Evolutionary conservation across 768 basidiomycete species (phyloP).

Genomic region (Hericium coralloides): DNA sequence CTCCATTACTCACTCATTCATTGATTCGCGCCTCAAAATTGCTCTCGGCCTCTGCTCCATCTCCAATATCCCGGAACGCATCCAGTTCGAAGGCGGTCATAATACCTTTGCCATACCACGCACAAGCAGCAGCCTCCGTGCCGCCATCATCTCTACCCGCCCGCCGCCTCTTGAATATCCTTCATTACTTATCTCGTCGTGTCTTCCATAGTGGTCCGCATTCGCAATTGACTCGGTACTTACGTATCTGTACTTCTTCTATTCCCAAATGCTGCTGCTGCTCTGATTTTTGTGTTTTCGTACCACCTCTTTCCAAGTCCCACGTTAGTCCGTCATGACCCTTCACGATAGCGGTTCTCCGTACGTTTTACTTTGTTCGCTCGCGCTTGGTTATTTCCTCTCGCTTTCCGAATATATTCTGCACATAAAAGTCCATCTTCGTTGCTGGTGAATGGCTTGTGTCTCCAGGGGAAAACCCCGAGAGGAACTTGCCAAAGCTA

Average conservation of each 20-base stretch:
- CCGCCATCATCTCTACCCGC: no score
- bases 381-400: not conserved
- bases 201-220: not conserved
- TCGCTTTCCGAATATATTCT: not conserved
- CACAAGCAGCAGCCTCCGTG: no score
- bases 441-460: not conserved
- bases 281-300: not conserved
- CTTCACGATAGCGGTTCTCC: not conserved
- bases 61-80: not conserved
- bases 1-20: not conserved
- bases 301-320: not conserved
- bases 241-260: not conserved
- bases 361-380: not conserved
- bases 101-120: not conserved
- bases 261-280: not conserved
- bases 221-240: not conserved
- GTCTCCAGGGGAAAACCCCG: not conserved
- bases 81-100: not conserved
- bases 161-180: not conserved
- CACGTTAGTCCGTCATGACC: no score
- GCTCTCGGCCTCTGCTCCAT: not conserved
- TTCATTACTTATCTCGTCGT: not conserved
- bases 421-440: not conserved
- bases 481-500: not conserved
- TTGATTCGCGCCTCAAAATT: not conserved